Evolutionary conservation across 2,329 filamentous ascomycete genomes (phyloP), one percentile per base, ranked within the genome.

Genomic region (Microcera coccophila): DNA sequence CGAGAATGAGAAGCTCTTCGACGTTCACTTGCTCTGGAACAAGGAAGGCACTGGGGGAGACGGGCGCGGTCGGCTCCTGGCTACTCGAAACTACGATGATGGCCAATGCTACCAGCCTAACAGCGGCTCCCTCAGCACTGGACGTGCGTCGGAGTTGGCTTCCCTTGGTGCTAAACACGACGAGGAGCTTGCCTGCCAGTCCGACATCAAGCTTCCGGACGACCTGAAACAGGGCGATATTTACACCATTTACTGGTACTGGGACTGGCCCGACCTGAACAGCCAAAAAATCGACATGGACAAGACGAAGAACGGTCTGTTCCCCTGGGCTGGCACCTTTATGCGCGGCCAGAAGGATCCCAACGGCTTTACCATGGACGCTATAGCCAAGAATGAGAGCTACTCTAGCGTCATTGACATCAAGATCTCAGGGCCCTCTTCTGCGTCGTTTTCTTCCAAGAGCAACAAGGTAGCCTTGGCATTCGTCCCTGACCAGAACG

Each of bases 201-300:
- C 83, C 26, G 83, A 93, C 59, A 71, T 96, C 36, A 74, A 82
- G 58, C 71, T 98, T 12, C 93, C 93, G 1, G 60, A 71, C 4
- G 77, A 85, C 54, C 70, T 81, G 36, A 65, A 75, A n/a, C 64
- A 72, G 9, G 81, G 81, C 34, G 77, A 82, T 21, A 75, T 76
- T 20, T 87, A 90, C 63, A 91, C 89, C 3, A 68, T 95, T 39
- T 95, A 95, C 73, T 97, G 91, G 91, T 84, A 96, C 35, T 97
- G 93, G 93, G 85, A 95, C 65, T 98, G 90, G 88, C 84, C 85
- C 3, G 83, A 79, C 12, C 71, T 81, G 60, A 66, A 69, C 56
- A 56, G 58, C 29, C 64, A 62, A 49, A 65, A 59, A 51, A 67
- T 63, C 46, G 65, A 76, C 50, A 54, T 66, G 26, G 61, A 65